These are phyloP conservation scores for Drechslerella coelobrocha DNA, from an alignment of 2,329 filamentous ascomycete species.

Conservation along the genomic window DNA sequence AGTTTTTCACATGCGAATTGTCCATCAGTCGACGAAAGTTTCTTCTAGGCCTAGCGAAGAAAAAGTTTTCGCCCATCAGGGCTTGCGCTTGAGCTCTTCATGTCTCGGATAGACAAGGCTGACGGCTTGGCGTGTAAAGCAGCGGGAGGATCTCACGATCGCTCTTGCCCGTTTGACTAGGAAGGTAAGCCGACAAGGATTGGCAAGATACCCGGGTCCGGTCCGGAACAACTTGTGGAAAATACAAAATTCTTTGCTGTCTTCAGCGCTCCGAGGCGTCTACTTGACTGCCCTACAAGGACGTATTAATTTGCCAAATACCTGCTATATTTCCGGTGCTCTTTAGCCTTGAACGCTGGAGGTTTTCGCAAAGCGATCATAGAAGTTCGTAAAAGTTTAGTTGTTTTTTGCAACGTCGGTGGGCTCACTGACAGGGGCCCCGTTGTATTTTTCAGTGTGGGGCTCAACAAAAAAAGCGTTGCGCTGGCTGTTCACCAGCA, in stretches of 20 bases:
- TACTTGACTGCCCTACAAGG: not conserved
- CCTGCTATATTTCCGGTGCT: not conserved
- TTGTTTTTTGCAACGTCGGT: too few relatives aligned
- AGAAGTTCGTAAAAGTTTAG: too few relatives aligned
- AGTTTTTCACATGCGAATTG: conserved; percentile 11
- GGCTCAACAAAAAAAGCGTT: conserved; percentile 1
- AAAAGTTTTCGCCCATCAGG: conserved; percentile 15
- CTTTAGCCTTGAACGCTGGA: not conserved
- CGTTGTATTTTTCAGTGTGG: not conserved
- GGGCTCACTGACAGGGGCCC: not conserved
- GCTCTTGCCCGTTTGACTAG: not conserved
- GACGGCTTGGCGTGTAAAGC: not conserved
- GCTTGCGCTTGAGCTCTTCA: not conserved
- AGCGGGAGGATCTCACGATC: conserved; percentile 18
- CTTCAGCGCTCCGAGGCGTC: too few relatives aligned
- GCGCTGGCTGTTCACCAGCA: too few relatives aligned
- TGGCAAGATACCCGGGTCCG: too few relatives aligned
- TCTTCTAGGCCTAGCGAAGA: conserved; percentile 15
- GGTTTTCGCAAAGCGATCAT: not conserved
- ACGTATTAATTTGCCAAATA: too few relatives aligned
- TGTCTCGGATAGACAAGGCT: conserved; percentile 41
- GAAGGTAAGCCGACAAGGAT: not conserved
- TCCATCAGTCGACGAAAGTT: not conserved
- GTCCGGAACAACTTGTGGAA: too few relatives aligned
- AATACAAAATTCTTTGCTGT: not conserved